phyloP scores from a whole-genome alignment of 176 grass and related monocot genomes.

The Puya raimondii region DNA sequence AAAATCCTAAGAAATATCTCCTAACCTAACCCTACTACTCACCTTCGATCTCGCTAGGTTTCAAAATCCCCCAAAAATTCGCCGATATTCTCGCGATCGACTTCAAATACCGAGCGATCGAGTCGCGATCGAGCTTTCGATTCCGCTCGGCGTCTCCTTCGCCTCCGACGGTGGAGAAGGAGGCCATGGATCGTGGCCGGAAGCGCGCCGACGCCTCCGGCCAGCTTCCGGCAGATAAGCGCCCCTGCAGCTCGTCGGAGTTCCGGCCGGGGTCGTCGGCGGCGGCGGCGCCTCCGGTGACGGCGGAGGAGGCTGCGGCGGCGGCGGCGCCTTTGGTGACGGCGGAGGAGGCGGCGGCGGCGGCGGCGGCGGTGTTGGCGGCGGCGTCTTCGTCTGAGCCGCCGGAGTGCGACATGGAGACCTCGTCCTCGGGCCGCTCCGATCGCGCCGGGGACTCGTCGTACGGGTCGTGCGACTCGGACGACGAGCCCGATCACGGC shows the following conservation, averaged over 20 bases:
- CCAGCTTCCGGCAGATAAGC: slow-evolving; percentile 68
- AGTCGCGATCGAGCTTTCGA: too few relatives aligned
- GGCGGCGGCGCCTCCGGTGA: neutral
- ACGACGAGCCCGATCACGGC: neutral
- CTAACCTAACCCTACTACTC: neutral
- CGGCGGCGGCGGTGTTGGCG: neutral
- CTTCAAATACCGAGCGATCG: neutral
- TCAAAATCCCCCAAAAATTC: neutral
- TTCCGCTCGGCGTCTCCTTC: too few relatives aligned
- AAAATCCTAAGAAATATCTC: neutral
- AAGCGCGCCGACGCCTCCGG: slow-evolving; percentile 62
- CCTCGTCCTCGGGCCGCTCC: slow-evolving; percentile 43
- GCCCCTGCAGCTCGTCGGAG: slow-evolving; percentile 57
- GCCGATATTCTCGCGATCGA: neutral
- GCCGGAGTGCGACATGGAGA: slow-evolving; percentile 50
- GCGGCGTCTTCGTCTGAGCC: slow-evolving; percentile 1
- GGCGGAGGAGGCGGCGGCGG: neutral
- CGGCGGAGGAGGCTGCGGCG: slow-evolving; percentile 21
- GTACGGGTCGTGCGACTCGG: slow-evolving; percentile 49
- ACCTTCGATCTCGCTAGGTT: neutral
- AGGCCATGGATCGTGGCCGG: slow-evolving; percentile 77
- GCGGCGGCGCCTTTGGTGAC: neutral
- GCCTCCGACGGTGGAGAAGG: neutral
- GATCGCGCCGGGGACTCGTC: slow-evolving; percentile 41
- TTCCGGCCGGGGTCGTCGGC: slow-evolving; percentile 13